Base-by-base conservation (phyloP, 176 grass and related monocot genomes). In the Coix lacrymajobi region DNA sequence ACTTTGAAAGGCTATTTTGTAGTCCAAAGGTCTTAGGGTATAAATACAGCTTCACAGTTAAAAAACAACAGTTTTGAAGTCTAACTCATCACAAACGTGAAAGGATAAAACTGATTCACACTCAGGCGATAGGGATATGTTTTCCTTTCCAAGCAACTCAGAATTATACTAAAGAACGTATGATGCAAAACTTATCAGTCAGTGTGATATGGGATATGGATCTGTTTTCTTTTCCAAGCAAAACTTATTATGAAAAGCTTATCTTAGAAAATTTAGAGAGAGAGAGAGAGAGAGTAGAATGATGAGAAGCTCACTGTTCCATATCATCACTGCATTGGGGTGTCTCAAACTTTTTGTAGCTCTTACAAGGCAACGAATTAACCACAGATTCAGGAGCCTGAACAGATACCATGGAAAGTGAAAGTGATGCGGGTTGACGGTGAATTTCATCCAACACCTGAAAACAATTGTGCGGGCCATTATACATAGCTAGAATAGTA, bases 371-470 rank as follows among this genome's bases (percentile, higher is more conserved):
- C 37, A 98, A 91, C 66, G 92, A 93, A 86, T 93, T 86, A 79
- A 98, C 90, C 30, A 98, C 82, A 76, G 92, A 90, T 84, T 98
- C 96, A 71, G 92, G 92, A 76, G 96, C 96, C 79, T 92, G 92
- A 75, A 73, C 74, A 37, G 90, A 93, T 45, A 79, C 88, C 88
- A 93, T 89, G 62, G 96, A 90, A 78, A 93, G 89, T 81, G 90
- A 93, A 80, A 98, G 62, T 73, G 92, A 89, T 20, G 89, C 81
- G 22, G 90, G 91, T 69, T 98, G 92, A 25, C 85, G 96, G 75
- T 98, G 96, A 81, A 98, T 98, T 87, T 98, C 96, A 88, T 98
- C 96, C 76, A 98, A 86, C 60, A 98, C 96, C 96, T 98, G 92
- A 60, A 93, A 78, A 82, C 43, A 87, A 78, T 85, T 31, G 37